Conservation (phyloP, 1,284 basidiomycete species). For the Heterobasidion occidentale region DNA sequence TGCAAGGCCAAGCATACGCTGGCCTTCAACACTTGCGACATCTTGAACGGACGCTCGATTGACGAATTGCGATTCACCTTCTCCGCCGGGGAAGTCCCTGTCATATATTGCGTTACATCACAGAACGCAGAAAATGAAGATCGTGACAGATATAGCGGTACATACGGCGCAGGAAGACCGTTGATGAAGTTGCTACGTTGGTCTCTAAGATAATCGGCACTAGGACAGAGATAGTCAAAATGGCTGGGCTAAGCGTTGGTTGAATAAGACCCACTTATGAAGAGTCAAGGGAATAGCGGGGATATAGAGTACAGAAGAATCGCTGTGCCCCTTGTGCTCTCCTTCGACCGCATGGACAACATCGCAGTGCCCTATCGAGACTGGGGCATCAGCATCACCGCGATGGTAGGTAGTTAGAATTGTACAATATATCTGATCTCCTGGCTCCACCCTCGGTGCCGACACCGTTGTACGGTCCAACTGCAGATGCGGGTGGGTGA, state of each 20-base stretch:
- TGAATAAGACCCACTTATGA: conserved; percentile 38
- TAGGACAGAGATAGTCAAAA: conserved; percentile 13
- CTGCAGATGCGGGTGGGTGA: conserved; percentile 65
- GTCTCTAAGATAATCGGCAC: conserved; percentile 52
- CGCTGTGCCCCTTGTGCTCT: conserved; percentile 47
- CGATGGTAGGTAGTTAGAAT: neutral
- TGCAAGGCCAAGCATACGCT: conserved; percentile 25
- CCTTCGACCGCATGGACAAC: conserved; percentile 68
- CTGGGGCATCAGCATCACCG: neutral
- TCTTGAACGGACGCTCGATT: conserved; percentile 39
- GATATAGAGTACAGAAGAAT: conserved; percentile 77
- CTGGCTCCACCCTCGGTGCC: conserved; percentile 52
- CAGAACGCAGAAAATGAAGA: neutral
- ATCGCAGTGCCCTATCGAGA: conserved; percentile 49
- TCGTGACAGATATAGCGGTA: neutral
- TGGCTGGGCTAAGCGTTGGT: neutral
- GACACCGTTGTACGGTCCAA: conserved; percentile 46
- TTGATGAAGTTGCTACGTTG: conserved; percentile 49
- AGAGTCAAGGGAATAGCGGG: conserved; percentile 67
- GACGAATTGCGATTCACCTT: conserved; percentile 54
- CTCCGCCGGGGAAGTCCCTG: conserved; percentile 71
- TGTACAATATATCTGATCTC: conserved; percentile 71
- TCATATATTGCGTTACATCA: neutral
- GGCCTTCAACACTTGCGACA: conserved; percentile 28
- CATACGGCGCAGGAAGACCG: conserved; percentile 55